phyloP scores from a whole-genome alignment of 1,284 basidiomycete genomes.

The Ceratobasidium theobromae region DNA sequence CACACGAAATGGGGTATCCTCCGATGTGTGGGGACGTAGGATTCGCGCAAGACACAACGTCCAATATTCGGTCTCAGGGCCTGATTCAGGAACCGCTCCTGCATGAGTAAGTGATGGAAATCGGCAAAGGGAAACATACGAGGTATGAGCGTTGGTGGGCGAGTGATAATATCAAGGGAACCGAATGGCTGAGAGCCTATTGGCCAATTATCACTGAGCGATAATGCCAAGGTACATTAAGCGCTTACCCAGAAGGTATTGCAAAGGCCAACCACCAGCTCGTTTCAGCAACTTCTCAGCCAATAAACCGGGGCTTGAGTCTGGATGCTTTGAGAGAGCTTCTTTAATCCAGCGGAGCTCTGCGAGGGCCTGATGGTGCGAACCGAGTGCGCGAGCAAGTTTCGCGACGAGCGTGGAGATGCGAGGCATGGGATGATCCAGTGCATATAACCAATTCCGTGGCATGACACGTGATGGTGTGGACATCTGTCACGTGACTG shows the following conservation, averaged over 20 bases:
- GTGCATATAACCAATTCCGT: background rate
- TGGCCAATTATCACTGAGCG: conserved; percentile 30
- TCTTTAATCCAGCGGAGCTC: conserved; percentile 13
- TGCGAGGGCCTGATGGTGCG: conserved; percentile 7
- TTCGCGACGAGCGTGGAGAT: conserved; percentile 40
- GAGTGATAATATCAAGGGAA: conserved; percentile 66
- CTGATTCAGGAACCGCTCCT: background rate
- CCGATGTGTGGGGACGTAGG: conserved; percentile 29
- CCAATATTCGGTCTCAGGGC: conserved; percentile 87
- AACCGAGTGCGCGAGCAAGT: conserved; percentile 41
- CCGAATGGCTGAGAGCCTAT: conserved; percentile 88
- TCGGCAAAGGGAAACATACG: conserved; percentile 44
- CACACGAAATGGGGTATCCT: conserved; percentile 43
- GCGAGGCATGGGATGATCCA: conserved; percentile 1
- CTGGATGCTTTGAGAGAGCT: background rate
- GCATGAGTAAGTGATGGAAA: background rate
- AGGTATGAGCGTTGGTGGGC: conserved; percentile 83
- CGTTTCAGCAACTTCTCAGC: conserved; percentile 41
- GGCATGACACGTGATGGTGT: background rate
- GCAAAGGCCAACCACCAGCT: conserved; percentile 73
- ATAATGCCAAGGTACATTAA: conserved; percentile 22
- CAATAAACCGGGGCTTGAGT: background rate
- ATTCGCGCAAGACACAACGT: conserved; percentile 55
- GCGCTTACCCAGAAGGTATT: conserved; percentile 80
- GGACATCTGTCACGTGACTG: background rate